Conservation (phyloP, 371 early-diverging fungal genomes). For the Apophysomyces sp. region DNA sequence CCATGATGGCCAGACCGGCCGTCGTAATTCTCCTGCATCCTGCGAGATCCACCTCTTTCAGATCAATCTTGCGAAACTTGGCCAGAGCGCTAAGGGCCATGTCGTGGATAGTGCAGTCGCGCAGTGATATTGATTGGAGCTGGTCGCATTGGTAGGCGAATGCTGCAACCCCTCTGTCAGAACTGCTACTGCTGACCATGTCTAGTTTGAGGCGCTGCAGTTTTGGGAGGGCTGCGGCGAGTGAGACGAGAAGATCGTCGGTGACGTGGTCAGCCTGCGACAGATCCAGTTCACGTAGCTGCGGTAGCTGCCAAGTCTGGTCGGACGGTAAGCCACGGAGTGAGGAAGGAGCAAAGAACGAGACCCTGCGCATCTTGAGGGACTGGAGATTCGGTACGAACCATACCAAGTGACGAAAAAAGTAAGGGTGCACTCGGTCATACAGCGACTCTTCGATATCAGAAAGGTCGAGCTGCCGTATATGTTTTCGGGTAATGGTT, state of each 20-base stretch:
- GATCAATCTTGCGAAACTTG: constrained; percentile 29
- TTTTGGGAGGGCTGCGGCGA: constrained; percentile 22
- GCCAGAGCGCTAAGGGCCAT: constrained; percentile 27
- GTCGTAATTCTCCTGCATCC: constrained; percentile 24
- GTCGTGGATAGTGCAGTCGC: constrained; percentile 22
- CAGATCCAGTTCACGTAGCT: constrained; percentile 22
- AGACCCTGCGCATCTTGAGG: constrained; percentile 17
- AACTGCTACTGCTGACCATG: neutral
- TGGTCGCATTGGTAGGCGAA: constrained; percentile 29
- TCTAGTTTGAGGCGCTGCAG: constrained; percentile 20
- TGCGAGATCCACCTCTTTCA: constrained; percentile 27
- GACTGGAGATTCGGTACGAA: constrained; percentile 11
- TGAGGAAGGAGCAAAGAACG: constrained; percentile 14
- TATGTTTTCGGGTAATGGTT: neutral
- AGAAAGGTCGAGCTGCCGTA: constrained; percentile 20
- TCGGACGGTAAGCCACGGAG: constrained; percentile 1
- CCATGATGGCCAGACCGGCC: constrained; percentile 19
- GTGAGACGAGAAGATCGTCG: constrained; percentile 27
- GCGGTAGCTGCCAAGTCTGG: constrained; percentile 9
- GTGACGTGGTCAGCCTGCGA: constrained; percentile 26
- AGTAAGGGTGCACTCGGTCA: constrained; percentile 26
- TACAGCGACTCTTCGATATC: constrained; percentile 29
- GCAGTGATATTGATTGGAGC: constrained; percentile 17
- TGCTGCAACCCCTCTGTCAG: constrained; percentile 24
- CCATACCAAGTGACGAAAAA: constrained; percentile 18